These are phyloP conservation scores for Sphagnurus paluster DNA, from an alignment of 1,284 basidiomycete genomes.

Conservation along the genomic window DNA sequence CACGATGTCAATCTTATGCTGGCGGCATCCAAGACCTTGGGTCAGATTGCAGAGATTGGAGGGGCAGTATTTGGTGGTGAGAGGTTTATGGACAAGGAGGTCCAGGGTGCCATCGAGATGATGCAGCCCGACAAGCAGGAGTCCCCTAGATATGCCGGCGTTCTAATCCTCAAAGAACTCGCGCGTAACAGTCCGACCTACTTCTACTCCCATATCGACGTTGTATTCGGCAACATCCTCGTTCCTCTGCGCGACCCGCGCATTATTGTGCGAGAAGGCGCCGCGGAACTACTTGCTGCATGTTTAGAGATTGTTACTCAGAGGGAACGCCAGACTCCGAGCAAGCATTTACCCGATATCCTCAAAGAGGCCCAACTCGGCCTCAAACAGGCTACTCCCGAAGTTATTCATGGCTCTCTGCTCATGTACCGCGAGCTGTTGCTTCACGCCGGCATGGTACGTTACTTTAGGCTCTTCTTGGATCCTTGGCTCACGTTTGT, in stretches of 20 bases:
- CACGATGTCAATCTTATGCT: constrained; percentile 87
- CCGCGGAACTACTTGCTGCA: constrained; percentile 86
- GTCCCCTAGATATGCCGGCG: constrained; percentile 78
- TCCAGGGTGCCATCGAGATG: constrained; percentile 78
- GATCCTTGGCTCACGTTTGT: constrained; percentile 3
- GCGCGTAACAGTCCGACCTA: constrained; percentile 84
- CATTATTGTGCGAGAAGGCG: constrained; percentile 86
- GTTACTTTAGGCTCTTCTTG: constrained; percentile 12
- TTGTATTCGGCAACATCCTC: constrained; percentile 91
- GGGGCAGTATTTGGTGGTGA: constrained; percentile 85
- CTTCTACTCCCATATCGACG: constrained; percentile 83
- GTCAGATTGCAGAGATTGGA: constrained; percentile 79
- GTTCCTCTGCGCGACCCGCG: constrained; percentile 84
- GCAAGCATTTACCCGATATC: constrained; percentile 74
- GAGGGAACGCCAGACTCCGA: constrained; percentile 68
- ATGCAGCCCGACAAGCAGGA: constrained; percentile 78
- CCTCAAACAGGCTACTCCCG: constrained; percentile 78
- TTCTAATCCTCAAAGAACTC: constrained; percentile 88
- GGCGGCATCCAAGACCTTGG: constrained; percentile 83
- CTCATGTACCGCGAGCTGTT: constrained; percentile 92
- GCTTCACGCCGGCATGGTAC: constrained; percentile 90
- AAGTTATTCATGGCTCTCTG: constrained; percentile 91
- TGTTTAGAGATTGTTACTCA: constrained; percentile 85
- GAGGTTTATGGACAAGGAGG: constrained; percentile 84
- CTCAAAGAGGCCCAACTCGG: constrained; percentile 90